Evolutionary conservation across 2,329 filamentous ascomycete species (phyloP).

Genomic region (Colletotrichum lentis): DNA sequence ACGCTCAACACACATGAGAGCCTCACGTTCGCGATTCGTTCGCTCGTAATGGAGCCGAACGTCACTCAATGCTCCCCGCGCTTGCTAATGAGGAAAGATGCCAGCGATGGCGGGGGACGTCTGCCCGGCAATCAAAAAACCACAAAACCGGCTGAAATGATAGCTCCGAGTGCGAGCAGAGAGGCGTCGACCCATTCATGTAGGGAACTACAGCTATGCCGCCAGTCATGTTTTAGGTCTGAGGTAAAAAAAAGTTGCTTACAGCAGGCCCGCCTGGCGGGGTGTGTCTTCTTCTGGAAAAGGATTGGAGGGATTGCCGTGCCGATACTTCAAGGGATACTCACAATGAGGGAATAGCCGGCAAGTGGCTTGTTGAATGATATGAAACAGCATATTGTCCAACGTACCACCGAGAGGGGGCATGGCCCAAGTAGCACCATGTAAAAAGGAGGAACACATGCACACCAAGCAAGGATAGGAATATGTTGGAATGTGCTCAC

Average conservation of each 20-base stretch:
- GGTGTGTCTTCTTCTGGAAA: too few relatives aligned
- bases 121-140: too few relatives aligned
- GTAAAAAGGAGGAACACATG: neutral
- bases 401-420: neutral
- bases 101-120: neutral
- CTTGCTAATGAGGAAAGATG: neutral
- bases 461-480: neutral
- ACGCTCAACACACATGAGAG: neutral
- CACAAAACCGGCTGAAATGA: too few relatives aligned
- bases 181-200: too few relatives aligned
- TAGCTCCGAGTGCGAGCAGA: too few relatives aligned
- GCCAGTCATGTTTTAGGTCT: too few relatives aligned
- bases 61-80: neutral
- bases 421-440: neutral
- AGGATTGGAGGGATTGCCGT: too few relatives aligned
- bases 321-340: neutral
- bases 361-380: neutral
- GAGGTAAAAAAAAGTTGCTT: too few relatives aligned
- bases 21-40: neutral
- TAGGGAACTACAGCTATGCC: too few relatives aligned
- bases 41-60: neutral
- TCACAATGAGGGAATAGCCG: neutral
- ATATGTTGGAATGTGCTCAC: constrained; percentile 4
- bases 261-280: too few relatives aligned
- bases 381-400: too few relatives aligned